These are phyloP conservation scores for Xerophyta viscosa DNA, from an alignment of 106 monocot genomes.

Conservation along the genomic window DNA sequence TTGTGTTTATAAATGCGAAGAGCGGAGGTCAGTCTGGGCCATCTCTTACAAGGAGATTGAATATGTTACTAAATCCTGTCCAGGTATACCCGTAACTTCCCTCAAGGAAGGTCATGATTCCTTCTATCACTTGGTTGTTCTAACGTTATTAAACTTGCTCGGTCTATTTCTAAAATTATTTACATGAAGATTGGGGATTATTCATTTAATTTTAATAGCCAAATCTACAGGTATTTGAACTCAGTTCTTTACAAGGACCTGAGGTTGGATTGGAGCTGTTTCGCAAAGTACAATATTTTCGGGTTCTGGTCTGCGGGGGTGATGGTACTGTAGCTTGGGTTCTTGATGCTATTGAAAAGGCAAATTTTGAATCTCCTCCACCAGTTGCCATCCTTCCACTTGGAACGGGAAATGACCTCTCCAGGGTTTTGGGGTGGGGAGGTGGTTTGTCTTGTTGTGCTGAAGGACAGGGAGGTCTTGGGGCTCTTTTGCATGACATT, in stretches of 20 bases:
- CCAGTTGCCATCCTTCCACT: constrained; percentile 95
- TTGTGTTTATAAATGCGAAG: constrained; percentile 85
- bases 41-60: constrained; percentile 66
- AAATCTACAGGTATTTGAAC: constrained; percentile 63
- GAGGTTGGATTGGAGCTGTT: constrained; percentile 78
- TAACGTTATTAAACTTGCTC: too few relatives aligned
- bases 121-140: too few relatives aligned
- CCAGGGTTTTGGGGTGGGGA: constrained; percentile 77
- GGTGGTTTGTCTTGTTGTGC: constrained; percentile 73
- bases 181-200: too few relatives aligned
- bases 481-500: constrained; percentile 43
- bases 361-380: constrained; percentile 88
- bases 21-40: constrained; percentile 77
- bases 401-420: constrained; percentile 93
- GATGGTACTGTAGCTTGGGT: constrained; percentile 95
- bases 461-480: constrained; percentile 58
- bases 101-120: too few relatives aligned
- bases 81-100: too few relatives aligned
- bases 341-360: constrained; percentile 81
- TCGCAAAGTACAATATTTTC: constrained; percentile 51
- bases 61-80: constrained; percentile 80
- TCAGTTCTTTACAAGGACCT: constrained; percentile 69
- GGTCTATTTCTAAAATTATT: too few relatives aligned
- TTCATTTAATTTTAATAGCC: too few relatives aligned
- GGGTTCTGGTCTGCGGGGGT: constrained; percentile 92